Percentiles rank a stretch among this genome's conserved stretches.
These are phyloP conservation scores for Penicillium expansum DNA, from an alignment of 2,329 filamentous ascomycete genomes.

Conservation along the genomic window DNA sequence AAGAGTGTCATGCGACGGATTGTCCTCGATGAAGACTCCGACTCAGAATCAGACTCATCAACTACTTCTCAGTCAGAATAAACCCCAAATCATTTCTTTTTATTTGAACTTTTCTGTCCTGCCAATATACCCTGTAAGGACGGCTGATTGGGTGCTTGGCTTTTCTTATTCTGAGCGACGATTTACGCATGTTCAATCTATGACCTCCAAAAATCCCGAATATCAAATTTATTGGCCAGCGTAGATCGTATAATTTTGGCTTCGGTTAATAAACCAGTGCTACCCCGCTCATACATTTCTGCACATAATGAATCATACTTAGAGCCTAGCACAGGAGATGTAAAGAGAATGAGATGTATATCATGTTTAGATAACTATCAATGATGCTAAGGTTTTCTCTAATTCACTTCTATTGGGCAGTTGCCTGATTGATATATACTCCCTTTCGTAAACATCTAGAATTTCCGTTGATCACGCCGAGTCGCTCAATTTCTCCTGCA, in stretches of 20 bases:
- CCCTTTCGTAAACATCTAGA: not conserved
- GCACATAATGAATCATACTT: too few relatives aligned
- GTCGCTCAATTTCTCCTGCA: not conserved
- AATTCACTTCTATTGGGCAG: too few relatives aligned
- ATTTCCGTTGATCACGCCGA: not conserved
- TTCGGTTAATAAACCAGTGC: not conserved
- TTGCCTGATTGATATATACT: not conserved
- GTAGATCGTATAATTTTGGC: not conserved
- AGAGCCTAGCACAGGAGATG: not conserved
- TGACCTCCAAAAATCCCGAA: conserved; percentile 1
- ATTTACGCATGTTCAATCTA: conserved; percentile 14
- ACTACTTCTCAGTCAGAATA: conserved; percentile 10
- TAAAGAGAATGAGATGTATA: too few relatives aligned
- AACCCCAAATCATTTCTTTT: not conserved
- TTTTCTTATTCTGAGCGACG: conserved; percentile 8
- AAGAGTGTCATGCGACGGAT: conserved; percentile 81
- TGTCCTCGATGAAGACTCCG: conserved; percentile 69
- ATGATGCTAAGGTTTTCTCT: too few relatives aligned
- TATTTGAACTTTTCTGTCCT: not conserved
- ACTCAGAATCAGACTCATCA: conserved; percentile 35
- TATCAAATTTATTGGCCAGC: not conserved
- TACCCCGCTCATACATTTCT: not conserved
- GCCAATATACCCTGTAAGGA: conserved; percentile 9
- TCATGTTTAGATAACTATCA: too few relatives aligned
- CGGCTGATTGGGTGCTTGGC: conserved; percentile 1